Percentiles rank a stretch among this genome's conserved stretches.
Conservation (phyloP, 495 filamentous ascomycete species). For the Penicillium canescens region DNA sequence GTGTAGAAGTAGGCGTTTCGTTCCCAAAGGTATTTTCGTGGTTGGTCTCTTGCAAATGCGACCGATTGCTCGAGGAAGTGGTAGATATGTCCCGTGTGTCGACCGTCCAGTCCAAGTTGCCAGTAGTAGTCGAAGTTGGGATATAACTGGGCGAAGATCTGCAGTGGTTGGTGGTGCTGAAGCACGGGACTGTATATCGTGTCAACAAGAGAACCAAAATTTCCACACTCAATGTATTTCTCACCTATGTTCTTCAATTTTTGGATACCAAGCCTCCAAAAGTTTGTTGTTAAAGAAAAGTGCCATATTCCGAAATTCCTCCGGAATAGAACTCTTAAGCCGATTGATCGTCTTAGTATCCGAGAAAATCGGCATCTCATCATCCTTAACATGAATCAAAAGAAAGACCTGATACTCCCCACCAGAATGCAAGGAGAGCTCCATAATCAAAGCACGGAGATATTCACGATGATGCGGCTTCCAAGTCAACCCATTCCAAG, state of each 20-base stretch:
- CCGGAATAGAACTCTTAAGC: slow-evolving; percentile 52
- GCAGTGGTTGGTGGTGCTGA: slow-evolving; percentile 37
- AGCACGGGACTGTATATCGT: slow-evolving; percentile 13
- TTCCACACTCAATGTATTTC: not conserved
- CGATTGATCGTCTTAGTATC: slow-evolving; percentile 51
- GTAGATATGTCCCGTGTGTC: slow-evolving; percentile 70
- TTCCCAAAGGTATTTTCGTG: slow-evolving; percentile 72
- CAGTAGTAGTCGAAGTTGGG: slow-evolving; percentile 74
- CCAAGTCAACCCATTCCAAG: slow-evolving; percentile 66
- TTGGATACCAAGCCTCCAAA: slow-evolving; percentile 31
- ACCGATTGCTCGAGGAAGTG: slow-evolving; percentile 62
- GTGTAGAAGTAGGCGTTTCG: slow-evolving; percentile 73
- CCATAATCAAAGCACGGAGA: slow-evolving; percentile 72
- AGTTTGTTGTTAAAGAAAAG: slow-evolving; percentile 61
- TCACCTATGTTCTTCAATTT: slow-evolving; percentile 28
- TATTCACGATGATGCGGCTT: slow-evolving; percentile 69
- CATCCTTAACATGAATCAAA: slow-evolving; percentile 70
- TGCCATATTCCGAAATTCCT: slow-evolving; percentile 66
- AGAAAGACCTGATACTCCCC: slow-evolving; percentile 78
- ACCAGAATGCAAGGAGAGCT: slow-evolving; percentile 69
- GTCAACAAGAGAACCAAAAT: not conserved
- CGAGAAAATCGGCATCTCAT: slow-evolving; percentile 49
- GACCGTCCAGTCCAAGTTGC: slow-evolving; percentile 77
- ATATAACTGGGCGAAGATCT: slow-evolving; percentile 62
- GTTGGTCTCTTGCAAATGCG: slow-evolving; percentile 60